Percentiles rank a stretch among this genome's conserved stretches.
phyloP scores from a whole-genome alignment of 345 rosid genomes.

The Melastoma malabathricum region DNA sequence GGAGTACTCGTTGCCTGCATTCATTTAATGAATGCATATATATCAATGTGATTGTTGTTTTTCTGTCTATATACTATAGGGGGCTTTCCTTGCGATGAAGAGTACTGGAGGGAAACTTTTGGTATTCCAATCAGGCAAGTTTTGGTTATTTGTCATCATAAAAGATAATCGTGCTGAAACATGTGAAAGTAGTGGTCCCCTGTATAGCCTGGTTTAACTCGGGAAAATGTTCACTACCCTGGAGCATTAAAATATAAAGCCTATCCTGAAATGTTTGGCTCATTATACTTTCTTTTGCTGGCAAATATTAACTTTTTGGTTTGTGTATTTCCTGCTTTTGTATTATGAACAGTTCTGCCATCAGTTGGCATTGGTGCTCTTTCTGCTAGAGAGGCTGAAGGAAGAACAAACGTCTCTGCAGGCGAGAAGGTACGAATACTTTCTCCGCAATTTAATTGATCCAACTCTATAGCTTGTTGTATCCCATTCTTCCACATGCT shows the following conservation, averaged over 20 bases:
- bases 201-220: no score
- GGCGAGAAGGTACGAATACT: constrained; percentile 66
- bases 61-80: constrained; percentile 29
- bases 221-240: no score
- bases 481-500: no score
- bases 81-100: constrained; percentile 90
- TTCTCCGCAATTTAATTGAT: background rate
- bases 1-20: no score
- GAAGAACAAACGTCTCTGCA: constrained; percentile 73
- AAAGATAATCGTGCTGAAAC: background rate
- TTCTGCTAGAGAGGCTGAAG: constrained; percentile 91
- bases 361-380: constrained; percentile 95
- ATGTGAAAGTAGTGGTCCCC: background rate
- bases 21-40: no score
- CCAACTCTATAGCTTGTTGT: background rate
- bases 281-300: no score
- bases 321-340: background rate
- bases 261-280: no score
- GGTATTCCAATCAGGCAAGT: constrained; percentile 92
- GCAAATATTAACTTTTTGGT: no score
- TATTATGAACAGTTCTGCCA: constrained; percentile 50
- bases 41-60: background rate
- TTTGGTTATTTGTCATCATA: background rate
- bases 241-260: no score
- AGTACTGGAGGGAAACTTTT: constrained; percentile 88